Percentiles rank a stretch among this genome's conserved stretches.
These are phyloP conservation scores for Porphyra umbilicalis DNA, from an alignment of 31 red algal genomes.

Conservation along the genomic window DNA sequence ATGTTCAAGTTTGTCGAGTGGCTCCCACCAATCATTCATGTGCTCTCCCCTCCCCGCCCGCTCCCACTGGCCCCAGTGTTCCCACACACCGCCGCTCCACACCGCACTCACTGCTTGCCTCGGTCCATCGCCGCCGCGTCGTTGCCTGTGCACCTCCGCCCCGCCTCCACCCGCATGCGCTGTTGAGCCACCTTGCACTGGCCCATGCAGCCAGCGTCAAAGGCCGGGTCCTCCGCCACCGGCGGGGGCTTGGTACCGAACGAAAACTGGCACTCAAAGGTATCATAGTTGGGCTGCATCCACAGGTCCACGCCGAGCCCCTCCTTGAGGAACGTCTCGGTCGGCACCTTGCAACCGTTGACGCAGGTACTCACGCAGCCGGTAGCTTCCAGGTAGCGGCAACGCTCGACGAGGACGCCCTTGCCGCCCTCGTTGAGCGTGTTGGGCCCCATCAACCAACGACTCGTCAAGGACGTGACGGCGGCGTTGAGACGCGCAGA, in stretches of 20 bases:
- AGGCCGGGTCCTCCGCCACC: constrained; percentile 19
- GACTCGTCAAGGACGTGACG: constrained; percentile 31
- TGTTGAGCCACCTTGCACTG: background rate
- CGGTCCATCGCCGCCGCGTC: background rate
- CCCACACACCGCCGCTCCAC: background rate
- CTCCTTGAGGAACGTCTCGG: constrained; percentile 57
- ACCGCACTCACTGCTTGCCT: background rate
- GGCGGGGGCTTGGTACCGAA: constrained; percentile 42
- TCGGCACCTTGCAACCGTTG: constrained; percentile 71
- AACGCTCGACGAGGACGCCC: constrained; percentile 54
- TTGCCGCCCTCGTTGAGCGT: constrained; percentile 16
- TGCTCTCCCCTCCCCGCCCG: too few species aligned
- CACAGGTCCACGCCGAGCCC: constrained; percentile 44
- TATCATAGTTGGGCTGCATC: constrained; percentile 76
- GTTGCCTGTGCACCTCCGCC: background rate
- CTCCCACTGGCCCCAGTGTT: too few species aligned
- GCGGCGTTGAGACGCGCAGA: constrained; percentile 43
- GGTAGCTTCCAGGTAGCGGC: constrained; percentile 58
- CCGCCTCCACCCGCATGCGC: background rate
- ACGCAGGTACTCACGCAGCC: constrained; percentile 64
- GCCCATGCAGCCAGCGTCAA: constrained; percentile 26
- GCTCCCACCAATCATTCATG: too few species aligned
- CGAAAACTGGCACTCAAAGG: constrained; percentile 59
- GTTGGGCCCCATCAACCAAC: constrained; percentile 74
- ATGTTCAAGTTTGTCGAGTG: too few species aligned